Conservation (phyloP, 441 rosid species). For the Breynia disticha region DNA sequence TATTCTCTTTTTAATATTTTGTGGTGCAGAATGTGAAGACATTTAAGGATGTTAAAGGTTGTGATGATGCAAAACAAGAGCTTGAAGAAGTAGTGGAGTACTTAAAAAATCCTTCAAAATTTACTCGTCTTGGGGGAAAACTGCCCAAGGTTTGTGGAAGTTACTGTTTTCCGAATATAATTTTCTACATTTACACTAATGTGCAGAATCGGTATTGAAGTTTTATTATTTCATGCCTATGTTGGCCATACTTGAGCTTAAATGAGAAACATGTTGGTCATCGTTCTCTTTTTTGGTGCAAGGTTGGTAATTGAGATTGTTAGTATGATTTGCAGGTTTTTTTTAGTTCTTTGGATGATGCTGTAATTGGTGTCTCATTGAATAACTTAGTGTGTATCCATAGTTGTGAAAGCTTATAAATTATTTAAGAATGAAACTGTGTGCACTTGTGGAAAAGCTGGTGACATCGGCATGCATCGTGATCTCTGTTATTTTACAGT, state of each 20-base stretch:
- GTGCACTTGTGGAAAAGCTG: background rate
- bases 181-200: background rate
- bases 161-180: slow-evolving; percentile 9
- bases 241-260: no score
- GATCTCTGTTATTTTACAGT: background rate
- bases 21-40: slow-evolving; percentile 84
- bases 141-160: slow-evolving; percentile 74
- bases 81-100: slow-evolving; percentile 98
- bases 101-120: slow-evolving; percentile 85
- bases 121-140: slow-evolving; percentile 97
- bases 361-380: background rate
- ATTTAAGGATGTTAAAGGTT: slow-evolving; percentile 98
- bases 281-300: background rate
- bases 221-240: no score
- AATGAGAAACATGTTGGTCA: no score
- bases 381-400: background rate
- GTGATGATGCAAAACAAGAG: slow-evolving; percentile 99
- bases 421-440: background rate
- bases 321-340: background rate
- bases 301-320: background rate
- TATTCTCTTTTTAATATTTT: background rate
- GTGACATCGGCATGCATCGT: background rate
- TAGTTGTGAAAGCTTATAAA: background rate
- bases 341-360: background rate
- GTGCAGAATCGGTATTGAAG: no score